Base-by-base conservation (phyloP, 441 rosid genomes). In the Omphalea diandra region DNA sequence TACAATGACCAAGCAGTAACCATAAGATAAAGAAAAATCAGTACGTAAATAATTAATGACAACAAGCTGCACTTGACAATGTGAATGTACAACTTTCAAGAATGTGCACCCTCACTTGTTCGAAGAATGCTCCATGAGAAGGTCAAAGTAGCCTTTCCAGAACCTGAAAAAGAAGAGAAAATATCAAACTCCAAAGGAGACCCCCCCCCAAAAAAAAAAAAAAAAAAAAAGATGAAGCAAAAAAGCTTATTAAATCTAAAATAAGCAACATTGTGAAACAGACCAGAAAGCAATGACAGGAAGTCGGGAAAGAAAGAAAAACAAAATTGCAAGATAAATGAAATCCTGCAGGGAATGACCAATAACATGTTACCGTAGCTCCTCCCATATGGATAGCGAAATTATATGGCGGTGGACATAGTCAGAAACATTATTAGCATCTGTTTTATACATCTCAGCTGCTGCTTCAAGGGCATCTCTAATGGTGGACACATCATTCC, bases 381-480 rank as follows among this genome's bases (percentile, higher is more conserved):
- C 99, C 83, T 93, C 99, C 99, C 99, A 96, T 46, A 93, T 93
- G 63, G 97, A 88, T 47, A 96, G 76, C 41, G 98, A 84, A 82
- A 91, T 84, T 62, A 96, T 91, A 86, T 96, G 99, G 61, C 98
- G 97, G 78, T 96, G 97, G 69, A 96, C 86, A 85, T 83, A 90
- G 82, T 96, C 98, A 53, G 90, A 85, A 68, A 96, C 96, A 81
- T 85, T 93, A 85, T 90, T 93, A 76, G 82, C 83, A 71, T 93
- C 98, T 84, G 81, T 96, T 86, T 88, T 93, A 73, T 80, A 90
- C 96, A 96, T 93, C 79, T 90, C 98, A 71, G 98, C 97, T 68
- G 99, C 93, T 64, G 91, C 98, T 88, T 90, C 99, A 77, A 96
- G 93, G 73, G 97, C 99, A 72, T 93, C 97, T 80, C 87, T 88